Evolutionary conservation across 257 asterid species (phyloP), one percentile per base, ranked within the genome.

Genomic region (Solanum gracilifrons): DNA sequence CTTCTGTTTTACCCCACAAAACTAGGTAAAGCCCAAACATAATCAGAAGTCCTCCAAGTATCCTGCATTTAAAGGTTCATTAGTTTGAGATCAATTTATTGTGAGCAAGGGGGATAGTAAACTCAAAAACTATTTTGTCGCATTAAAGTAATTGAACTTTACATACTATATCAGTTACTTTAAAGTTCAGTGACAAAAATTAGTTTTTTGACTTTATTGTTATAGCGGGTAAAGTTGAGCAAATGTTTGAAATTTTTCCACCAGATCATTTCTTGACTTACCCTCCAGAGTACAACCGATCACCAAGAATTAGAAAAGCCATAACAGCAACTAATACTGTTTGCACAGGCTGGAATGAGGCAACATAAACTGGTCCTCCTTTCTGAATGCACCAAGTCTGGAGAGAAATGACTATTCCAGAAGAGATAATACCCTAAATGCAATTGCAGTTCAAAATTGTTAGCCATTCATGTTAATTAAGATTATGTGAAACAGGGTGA

Each of bases 331-430:
- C 98, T 88, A 96, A 84, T 64, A 94, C 98, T 29, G 98, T 94
- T 91, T 95, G 98, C 80, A 95, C 94, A 23, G 99, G 98, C 93
- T 94, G 99, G 93, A 96, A 96, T 89, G 94, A 93, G 88, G 98
- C 96, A 64, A 94, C 97, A 71, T 91, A 96, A 13, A 96, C 99
- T 29, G 99, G 98, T 37, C 98, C 98, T 32, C 98, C 99, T 91
- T 93, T 96, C 90, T 96, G 97, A 89, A 96, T 96, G 80, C 95
- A 93, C 99, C 99, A 95, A 66, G 96, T 94, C 89, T 96, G 98
- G 84, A 96, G 96, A 13, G 96, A 89, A 71, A 96, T 90, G 74
- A 96, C 96, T 2, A 96, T 91, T 18, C 98, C 98, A 29, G 98
- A 95, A 55, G 98, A 94, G 91, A 96, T 92, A 83, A 96, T 73